Conservation (phyloP, 139 green algal species). For the Limnomonas spitsbergensis region DNA sequence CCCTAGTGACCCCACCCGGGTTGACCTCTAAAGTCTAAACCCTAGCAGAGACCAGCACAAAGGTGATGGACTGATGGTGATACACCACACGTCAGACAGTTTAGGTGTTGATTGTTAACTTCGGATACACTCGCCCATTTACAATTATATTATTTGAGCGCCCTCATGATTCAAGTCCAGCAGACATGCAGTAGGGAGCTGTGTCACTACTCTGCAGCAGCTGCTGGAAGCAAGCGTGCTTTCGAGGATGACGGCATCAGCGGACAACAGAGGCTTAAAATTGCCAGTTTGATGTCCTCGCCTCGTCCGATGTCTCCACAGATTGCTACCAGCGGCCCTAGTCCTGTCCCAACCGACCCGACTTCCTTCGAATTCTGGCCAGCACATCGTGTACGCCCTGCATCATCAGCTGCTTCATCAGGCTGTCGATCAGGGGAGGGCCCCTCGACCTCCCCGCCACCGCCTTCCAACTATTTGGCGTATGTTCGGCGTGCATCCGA, state of each 20-base stretch:
- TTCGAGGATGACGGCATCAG: not conserved
- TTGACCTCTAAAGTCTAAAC: too few relatives aligned
- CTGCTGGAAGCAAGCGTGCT: not conserved
- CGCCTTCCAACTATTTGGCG: not conserved
- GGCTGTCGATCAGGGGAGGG: not conserved
- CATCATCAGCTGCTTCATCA: not conserved
- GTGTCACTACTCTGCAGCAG: too few relatives aligned
- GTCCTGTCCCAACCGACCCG: not conserved
- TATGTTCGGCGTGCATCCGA: not conserved
- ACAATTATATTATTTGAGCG: too few relatives aligned
- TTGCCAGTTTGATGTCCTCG: not conserved
- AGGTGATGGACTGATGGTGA: too few relatives aligned
- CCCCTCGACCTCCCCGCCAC: not conserved
- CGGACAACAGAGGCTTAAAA: not conserved
- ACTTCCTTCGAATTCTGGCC: conserved; percentile 4
- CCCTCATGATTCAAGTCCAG: too few relatives aligned
- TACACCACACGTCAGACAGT: too few relatives aligned
- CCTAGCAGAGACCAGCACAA: too few relatives aligned
- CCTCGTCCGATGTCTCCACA: too few relatives aligned
- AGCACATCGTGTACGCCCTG: not conserved
- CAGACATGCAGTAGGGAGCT: too few relatives aligned
- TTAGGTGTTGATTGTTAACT: too few relatives aligned
- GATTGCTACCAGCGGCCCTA: not conserved
- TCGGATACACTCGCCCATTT: too few relatives aligned
- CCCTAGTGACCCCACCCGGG: too few relatives aligned